Percentiles rank a stretch among this genome's conserved stretches.
Evolutionary conservation across 2,329 filamentous ascomycete species (phyloP).

Genomic region (Aspergillus sp.): DNA sequence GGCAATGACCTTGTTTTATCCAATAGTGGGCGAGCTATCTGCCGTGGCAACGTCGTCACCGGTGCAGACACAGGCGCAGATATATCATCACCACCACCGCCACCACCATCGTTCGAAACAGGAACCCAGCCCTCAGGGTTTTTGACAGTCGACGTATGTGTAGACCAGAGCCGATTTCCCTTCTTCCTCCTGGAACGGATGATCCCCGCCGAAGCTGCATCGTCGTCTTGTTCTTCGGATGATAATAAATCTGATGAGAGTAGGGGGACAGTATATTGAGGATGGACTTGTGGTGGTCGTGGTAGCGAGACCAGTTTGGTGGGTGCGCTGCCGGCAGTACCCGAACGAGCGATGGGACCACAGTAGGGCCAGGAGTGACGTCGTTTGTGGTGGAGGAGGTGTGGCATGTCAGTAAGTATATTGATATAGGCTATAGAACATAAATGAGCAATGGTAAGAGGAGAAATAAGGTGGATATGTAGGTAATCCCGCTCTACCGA

Average conservation of each 20-base stretch:
- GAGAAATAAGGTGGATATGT: neutral
- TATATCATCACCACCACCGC: too few relatives aligned
- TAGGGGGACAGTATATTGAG: slow-evolving; percentile 12
- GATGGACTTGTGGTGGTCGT: neutral
- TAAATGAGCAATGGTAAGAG: neutral
- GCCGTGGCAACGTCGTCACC: too few relatives aligned
- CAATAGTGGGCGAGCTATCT: too few relatives aligned
- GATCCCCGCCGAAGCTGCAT: slow-evolving; percentile 25
- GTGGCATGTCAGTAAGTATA: slow-evolving; percentile 15
- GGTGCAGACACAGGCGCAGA: too few relatives aligned
- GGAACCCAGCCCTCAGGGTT: neutral
- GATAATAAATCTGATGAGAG: slow-evolving; percentile 12
- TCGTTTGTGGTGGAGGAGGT: slow-evolving; percentile 20
- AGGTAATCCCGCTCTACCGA: slow-evolving; percentile 1
- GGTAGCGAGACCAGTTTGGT: too few relatives aligned
- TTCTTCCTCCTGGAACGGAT: slow-evolving; percentile 11
- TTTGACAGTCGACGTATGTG: neutral
- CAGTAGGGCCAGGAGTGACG: slow-evolving; percentile 32
- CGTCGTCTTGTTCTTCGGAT: slow-evolving; percentile 17
- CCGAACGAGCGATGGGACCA: slow-evolving; percentile 15
- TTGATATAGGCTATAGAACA: neutral
- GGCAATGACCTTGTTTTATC: too few relatives aligned
- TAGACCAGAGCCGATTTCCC: slow-evolving; percentile 18
- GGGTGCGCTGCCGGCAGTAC: slow-evolving; percentile 1
- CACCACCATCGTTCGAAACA: neutral